A percentile compares a stretch with the other conserved stretches of the same genome.
phyloP scores from a whole-genome alignment of 345 rosid species.

The Syzygium grande region DNA sequence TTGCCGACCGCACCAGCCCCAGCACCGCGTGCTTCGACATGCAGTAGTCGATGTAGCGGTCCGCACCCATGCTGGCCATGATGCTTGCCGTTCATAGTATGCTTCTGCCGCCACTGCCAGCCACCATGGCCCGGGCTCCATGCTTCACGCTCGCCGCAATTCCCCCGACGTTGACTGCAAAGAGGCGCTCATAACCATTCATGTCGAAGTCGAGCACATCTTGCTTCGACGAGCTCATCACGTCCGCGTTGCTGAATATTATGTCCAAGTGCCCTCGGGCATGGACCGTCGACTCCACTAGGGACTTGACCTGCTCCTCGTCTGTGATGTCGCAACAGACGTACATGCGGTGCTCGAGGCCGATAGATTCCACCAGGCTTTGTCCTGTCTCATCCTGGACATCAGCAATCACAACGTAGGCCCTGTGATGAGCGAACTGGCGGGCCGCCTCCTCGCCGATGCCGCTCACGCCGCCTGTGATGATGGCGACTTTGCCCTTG shows the following conservation, averaged over 20 bases:
- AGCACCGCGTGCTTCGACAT: slow-evolving; percentile 18
- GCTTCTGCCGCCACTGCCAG: not conserved
- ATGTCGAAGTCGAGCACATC: slow-evolving; percentile 8
- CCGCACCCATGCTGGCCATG: not conserved
- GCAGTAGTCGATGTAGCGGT: slow-evolving; percentile 5
- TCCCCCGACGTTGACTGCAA: slow-evolving; percentile 10
- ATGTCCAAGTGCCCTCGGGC: slow-evolving; percentile 15
- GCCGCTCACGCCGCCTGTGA: slow-evolving; percentile 11
- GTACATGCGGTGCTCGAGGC: slow-evolving; percentile 16
- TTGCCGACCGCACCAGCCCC: slow-evolving; percentile 13
- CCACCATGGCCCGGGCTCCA: slow-evolving; percentile 19
- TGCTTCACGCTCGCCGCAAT: slow-evolving; percentile 12
- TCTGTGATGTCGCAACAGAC: slow-evolving; percentile 17
- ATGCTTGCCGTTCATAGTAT: slow-evolving; percentile 12
- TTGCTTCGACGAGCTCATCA: not conserved
- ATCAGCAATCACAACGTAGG: no score
- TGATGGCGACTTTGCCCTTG: slow-evolving; percentile 7
- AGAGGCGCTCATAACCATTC: not conserved
- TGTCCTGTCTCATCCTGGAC: no score
- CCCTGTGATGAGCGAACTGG: not conserved
- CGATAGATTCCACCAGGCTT: not conserved
- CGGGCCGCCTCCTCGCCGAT: slow-evolving; percentile 8
- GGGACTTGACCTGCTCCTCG: slow-evolving; percentile 22
- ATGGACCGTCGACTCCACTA: slow-evolving; percentile 15
- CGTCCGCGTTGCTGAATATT: slow-evolving; percentile 29